phyloP scores from a whole-genome alignment of 164 flowering plant genomes.

The Chimonanthus praecox region DNA sequence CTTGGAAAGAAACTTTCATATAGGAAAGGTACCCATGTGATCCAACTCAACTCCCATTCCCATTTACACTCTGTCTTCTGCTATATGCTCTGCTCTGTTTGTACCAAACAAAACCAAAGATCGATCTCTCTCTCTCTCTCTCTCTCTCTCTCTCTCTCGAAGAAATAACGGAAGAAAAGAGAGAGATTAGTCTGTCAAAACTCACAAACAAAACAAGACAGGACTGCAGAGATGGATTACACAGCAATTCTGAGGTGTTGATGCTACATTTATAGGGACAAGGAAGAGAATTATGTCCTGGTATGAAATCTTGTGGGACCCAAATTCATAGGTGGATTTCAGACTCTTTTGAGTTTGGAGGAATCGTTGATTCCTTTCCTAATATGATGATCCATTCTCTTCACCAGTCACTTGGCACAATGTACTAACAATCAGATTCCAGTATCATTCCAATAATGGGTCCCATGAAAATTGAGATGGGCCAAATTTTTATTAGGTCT shows the following conservation, averaged over 20 bases:
- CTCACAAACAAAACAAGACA: too few species aligned
- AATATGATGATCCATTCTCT: neutral
- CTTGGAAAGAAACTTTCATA: slow-evolving; percentile 22
- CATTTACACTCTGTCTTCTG: slow-evolving; percentile 11
- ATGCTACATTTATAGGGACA: slow-evolving; percentile 11
- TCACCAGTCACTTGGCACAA: too few species aligned
- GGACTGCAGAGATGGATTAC: neutral
- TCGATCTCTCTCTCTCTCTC: slow-evolving; percentile 4
- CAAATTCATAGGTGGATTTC: neutral
- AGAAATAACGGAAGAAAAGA: neutral
- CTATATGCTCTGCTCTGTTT: slow-evolving; percentile 23
- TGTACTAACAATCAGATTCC: too few species aligned
- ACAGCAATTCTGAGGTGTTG: neutral
- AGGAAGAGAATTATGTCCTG: slow-evolving; percentile 3
- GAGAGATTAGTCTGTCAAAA: neutral
- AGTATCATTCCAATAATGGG: too few species aligned
- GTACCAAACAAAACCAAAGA: slow-evolving; percentile 19
- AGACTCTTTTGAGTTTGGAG: neutral
- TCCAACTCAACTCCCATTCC: slow-evolving; percentile 11
- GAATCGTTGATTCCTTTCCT: neutral
- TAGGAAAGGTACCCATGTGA: slow-evolving; percentile 29
- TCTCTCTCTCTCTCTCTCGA: slow-evolving; percentile 4
- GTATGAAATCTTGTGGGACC: slow-evolving; percentile 5
- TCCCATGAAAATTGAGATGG: too few species aligned
- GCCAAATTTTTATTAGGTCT: too few species aligned